Evolutionary conservation across 2,329 filamentous ascomycete species (phyloP).

Genomic region (Epichloe sp.): DNA sequence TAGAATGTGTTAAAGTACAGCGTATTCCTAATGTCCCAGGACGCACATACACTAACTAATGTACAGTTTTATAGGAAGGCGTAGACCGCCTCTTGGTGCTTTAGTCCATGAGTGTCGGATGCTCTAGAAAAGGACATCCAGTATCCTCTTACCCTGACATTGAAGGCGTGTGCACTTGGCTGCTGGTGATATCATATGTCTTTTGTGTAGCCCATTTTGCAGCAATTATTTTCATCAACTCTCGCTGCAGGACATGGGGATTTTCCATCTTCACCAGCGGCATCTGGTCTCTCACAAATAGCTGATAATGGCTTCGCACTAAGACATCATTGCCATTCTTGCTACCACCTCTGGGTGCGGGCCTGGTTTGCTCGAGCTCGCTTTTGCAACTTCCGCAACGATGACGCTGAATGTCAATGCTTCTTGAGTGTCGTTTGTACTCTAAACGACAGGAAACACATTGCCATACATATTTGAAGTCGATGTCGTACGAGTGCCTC

Average conservation of each 20-base stretch:
- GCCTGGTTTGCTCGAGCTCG: slow-evolving; percentile 63
- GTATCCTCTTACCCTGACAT: not conserved
- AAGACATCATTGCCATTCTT: slow-evolving; percentile 8
- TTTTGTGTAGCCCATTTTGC: slow-evolving; percentile 43
- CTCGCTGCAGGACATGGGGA: slow-evolving; percentile 46
- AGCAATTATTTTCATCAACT: slow-evolving; percentile 56
- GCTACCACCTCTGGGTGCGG: slow-evolving; percentile 38
- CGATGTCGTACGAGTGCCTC: slow-evolving; percentile 79
- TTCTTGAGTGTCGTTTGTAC: slow-evolving; percentile 76
- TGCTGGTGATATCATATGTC: slow-evolving; percentile 24
- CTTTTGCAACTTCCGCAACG: slow-evolving; percentile 68
- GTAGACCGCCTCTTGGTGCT: no score
- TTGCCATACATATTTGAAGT: slow-evolving; percentile 83
- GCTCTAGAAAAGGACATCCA: not conserved
- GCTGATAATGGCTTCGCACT: slow-evolving; percentile 31
- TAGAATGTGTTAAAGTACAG: not conserved
- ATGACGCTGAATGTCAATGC: slow-evolving; percentile 59
- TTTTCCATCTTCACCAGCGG: slow-evolving; percentile 42
- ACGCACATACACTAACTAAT: not conserved
- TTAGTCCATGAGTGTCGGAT: no score
- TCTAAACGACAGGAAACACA: slow-evolving; percentile 57
- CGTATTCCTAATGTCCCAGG: not conserved
- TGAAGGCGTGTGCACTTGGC: not conserved
- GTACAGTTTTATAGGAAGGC: not conserved
- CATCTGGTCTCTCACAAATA: slow-evolving; percentile 56